These are phyloP conservation scores for Escovopsis sp. DNA, from an alignment of 2,329 filamentous ascomycete species.

Conservation along the genomic window DNA sequence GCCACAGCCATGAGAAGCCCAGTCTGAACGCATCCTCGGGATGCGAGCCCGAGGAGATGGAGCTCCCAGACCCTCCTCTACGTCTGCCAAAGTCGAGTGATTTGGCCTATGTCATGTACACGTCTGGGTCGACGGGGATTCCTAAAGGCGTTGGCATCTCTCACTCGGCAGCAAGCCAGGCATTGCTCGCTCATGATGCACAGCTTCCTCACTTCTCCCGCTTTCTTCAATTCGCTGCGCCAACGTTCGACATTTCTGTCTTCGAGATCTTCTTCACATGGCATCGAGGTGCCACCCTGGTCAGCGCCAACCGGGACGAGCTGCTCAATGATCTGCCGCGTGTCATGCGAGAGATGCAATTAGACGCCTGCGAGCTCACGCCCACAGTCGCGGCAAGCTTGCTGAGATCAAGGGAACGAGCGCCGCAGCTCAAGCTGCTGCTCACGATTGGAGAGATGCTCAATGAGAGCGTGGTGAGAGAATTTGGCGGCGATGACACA, in stretches of 20 bases:
- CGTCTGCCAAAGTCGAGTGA: constrained; percentile 19
- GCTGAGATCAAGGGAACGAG: constrained; percentile 48
- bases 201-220: constrained; percentile 62
- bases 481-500: constrained; percentile 51
- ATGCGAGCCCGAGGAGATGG: no score
- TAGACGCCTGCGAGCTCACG: constrained; percentile 80
- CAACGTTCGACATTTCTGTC: constrained; percentile 87
- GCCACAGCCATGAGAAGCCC: no score
- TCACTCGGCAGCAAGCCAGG: constrained; percentile 67
- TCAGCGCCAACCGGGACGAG: constrained; percentile 50
- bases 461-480: constrained; percentile 56
- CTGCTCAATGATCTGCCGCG: constrained; percentile 63
- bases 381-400: constrained; percentile 74
- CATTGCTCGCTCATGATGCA: constrained; percentile 62
- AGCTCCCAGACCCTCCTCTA: no score
- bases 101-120: constrained; percentile 85
- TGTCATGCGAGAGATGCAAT: constrained; percentile 45
- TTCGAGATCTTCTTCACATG: constrained; percentile 91
- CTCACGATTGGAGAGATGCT: constrained; percentile 92
- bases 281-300: constrained; percentile 56
- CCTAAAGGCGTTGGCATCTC: constrained; percentile 80
- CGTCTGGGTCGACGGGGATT: constrained; percentile 74
- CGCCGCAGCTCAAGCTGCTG: constrained; percentile 53
- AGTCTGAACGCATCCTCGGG: no score
- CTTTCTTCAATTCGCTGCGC: constrained; percentile 83